A percentile compares a stretch with the other conserved stretches of the same genome.
These are phyloP conservation scores for Penicillium sp. DNA, from an alignment of 2,329 filamentous ascomycete species.

Conservation along the genomic window DNA sequence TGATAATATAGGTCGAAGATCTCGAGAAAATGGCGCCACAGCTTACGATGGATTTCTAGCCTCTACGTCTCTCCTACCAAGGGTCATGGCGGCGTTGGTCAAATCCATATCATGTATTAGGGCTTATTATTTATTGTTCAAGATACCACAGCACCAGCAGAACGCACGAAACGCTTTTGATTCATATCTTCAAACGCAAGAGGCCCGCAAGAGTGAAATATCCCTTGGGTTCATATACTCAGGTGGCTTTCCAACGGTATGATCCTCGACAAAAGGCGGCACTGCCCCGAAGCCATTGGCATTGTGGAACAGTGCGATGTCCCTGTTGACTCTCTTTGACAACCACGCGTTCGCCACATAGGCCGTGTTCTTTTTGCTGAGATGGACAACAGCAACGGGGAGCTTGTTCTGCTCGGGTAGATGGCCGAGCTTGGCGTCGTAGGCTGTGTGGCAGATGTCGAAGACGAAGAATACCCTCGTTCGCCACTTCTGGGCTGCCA, in stretches of 20 bases:
- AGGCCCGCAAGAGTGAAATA: conserved; percentile 20
- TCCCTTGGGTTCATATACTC: conserved; percentile 24
- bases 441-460: conserved; percentile 23
- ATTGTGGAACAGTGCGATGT: conserved; percentile 26
- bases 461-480: conserved; percentile 27
- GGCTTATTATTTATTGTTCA: conserved; percentile 11
- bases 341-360: conserved; percentile 22
- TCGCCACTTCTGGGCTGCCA: conserved; percentile 24
- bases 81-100: conserved; percentile 1
- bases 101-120: conserved; percentile 6
- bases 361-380: conserved; percentile 23
- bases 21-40: conserved; percentile 84
- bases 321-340: conserved; percentile 24
- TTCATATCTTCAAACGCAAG: not conserved
- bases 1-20: conserved; percentile 67
- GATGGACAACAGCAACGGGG: conserved; percentile 23
- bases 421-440: conserved; percentile 23
- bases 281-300: conserved; percentile 21
- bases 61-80: not conserved
- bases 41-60: conserved; percentile 76
- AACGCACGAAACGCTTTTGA: not conserved
- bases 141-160: conserved; percentile 23
- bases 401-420: conserved; percentile 27
- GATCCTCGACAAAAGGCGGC: conserved; percentile 25
- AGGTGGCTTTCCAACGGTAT: conserved; percentile 19